Base-by-base conservation (phyloP, 169 alveolate genomes). In the Eimeria acervulina region DNA sequence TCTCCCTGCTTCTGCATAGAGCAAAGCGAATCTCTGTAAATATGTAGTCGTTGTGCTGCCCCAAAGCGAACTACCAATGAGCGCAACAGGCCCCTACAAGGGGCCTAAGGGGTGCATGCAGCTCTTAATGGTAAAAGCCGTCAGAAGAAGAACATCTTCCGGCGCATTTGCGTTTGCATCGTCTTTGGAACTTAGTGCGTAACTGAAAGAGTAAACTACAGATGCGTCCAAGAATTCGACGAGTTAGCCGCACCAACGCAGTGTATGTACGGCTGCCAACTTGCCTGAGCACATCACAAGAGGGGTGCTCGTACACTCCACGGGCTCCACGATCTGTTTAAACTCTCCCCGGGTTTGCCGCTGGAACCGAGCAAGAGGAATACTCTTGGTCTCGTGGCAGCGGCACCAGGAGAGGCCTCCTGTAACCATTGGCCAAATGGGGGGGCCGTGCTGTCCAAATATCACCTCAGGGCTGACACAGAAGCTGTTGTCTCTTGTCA, bases 381-480 rank as follows among this genome's bases (percentile, higher is more conserved):
- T 81, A 15, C 72, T 51, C 70, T 81, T 81, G 31, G 90, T 44
- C 70, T 40, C 90, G 70, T 81, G 90, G 40, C 70, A 33, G 10
- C 13, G 63, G 28, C n/a, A 44, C 90, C 90, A 81, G n/a, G 90
- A 44, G 44, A 21, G 44, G 63, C 90, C 90, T 6, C 90, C 90
- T 0, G 90, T 81, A 19, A 81, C 70, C 70, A 81, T 44, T 26
- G 90, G 90, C 90, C 90, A 81, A 13, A 81, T 40, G 31, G 90
- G 90, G 33, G 90, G 90, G 28, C 90, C 90, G 8, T 81, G 23
- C 42, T 51, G 90, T 17, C 90, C 90, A 51, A 81, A 81, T 21
- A 81, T 81, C 8, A 10, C 70, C 47, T 81, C 90, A 6, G 63
- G 72, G 28, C 72, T 70, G 68, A 80, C 38, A 36, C 90, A 80